Conservation (phyloP, 1,284 basidiomycete species). For the Papiliotrema fonsecae region DNA sequence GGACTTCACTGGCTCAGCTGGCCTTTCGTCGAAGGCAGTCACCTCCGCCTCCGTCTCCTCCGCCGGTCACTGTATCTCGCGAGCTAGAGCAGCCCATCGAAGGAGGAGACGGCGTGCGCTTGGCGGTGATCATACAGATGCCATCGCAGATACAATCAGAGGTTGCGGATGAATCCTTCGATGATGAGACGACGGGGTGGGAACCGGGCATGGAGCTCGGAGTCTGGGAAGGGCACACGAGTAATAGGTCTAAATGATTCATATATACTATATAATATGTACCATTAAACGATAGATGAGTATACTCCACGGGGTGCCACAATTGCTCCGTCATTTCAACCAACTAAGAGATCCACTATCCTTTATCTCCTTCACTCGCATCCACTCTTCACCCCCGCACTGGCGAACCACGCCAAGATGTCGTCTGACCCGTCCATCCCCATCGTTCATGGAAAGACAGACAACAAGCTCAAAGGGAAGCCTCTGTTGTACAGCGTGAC, state of each 20-base stretch:
- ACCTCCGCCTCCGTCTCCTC: no score
- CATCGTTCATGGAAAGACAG: constrained; percentile 31
- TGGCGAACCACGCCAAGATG: constrained; percentile 18
- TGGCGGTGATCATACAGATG: constrained; percentile 39
- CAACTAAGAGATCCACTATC: not conserved
- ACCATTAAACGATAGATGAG: no score
- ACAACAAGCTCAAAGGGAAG: constrained; percentile 65
- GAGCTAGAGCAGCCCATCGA: no score
- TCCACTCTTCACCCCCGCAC: not conserved
- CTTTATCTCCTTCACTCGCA: not conserved
- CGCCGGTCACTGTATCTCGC: no score
- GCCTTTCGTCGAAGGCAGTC: no score
- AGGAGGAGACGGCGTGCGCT: constrained; percentile 28
- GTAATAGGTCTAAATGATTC: not conserved
- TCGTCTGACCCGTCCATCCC: constrained; percentile 29
- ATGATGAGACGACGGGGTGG: constrained; percentile 34
- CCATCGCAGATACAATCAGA: constrained; percentile 11
- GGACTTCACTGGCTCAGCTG: no score
- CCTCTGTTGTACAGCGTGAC: constrained; percentile 56
- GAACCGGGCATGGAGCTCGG: constrained; percentile 41
- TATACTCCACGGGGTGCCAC: no score
- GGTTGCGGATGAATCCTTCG: constrained; percentile 1
- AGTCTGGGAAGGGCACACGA: constrained; percentile 33
- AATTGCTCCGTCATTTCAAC: not conserved
- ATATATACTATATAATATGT: not conserved